phyloP scores from a whole-genome alignment of 441 rosid species.

The Francoa sonchifolia region DNA sequence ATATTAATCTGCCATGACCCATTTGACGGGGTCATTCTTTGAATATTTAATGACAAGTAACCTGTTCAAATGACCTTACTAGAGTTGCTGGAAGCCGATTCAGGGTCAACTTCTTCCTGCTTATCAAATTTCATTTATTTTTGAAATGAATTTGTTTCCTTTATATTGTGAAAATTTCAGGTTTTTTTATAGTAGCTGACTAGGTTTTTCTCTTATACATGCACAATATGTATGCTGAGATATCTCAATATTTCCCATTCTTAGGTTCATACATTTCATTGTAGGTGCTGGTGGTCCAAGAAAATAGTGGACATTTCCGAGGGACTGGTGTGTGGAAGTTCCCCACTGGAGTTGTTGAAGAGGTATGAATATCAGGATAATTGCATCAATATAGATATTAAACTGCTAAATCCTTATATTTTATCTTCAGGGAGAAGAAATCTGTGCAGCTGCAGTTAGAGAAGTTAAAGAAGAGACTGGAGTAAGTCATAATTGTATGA shows the following conservation, averaged over 20 bases:
- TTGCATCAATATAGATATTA: conserved; percentile 1
- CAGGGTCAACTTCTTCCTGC: too few species aligned
- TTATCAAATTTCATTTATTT: too few species aligned
- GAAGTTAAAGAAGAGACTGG: conserved; percentile 92
- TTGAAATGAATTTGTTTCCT: too few species aligned
- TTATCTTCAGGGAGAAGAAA: conserved; percentile 64
- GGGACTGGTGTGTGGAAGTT: conserved; percentile 71
- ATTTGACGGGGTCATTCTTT: too few species aligned
- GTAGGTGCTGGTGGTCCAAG: conserved; percentile 74
- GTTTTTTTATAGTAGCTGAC: background rate
- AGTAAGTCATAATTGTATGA: conserved; percentile 26
- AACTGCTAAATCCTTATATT: too few species aligned
- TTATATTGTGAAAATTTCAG: too few species aligned
- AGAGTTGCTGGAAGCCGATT: too few species aligned
- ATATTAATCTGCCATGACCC: too few species aligned
- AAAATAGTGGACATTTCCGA: conserved; percentile 43
- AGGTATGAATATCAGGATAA: conserved; percentile 26
- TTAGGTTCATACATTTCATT: conserved; percentile 11
- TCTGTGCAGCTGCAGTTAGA: conserved; percentile 51
- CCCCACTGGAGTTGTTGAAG: conserved; percentile 74
- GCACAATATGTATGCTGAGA: conserved; percentile 3
- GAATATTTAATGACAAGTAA: too few species aligned
- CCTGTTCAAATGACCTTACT: too few species aligned
- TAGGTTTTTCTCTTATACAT: background rate
- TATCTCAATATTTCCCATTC: conserved; percentile 5